Evolutionary conservation across 2,329 filamentous ascomycete species (phyloP), one percentile per base, ranked within the genome.

Genomic region (Xylariales sp.): DNA sequence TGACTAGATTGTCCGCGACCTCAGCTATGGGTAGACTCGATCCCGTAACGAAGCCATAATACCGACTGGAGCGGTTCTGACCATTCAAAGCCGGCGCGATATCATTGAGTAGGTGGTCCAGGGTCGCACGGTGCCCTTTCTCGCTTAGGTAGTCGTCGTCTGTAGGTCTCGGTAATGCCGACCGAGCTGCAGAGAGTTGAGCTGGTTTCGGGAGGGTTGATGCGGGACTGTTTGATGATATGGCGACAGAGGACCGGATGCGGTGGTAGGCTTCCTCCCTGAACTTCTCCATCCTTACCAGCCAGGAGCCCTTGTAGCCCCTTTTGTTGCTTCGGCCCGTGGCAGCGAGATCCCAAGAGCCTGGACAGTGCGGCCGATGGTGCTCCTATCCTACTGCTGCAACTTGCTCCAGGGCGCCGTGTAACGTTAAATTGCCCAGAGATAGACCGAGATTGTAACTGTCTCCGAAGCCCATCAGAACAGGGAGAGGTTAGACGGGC

Each of bases 11-110:
- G 60, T 96, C 91, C 2, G 88, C 90, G 40, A 87, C 77, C 51
- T 84, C 75, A 22, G 89, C 89, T 18, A 88, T 80, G 5, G 88
- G 87, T 0, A 90, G 86, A 6, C 75, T 71, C 11, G 88, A 86
- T 32, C 91, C 91, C 0, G 84, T 95, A 5, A 96, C 85, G 59
- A 96, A 95, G 45, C 88, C 90, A 60, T 88, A 94, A 70, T 94
- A 95, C 41, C 80, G 78, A 9, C 79, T 63, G 31, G 76, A 80
- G 31, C 76, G 72, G 50, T 79, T 82, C 54, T 80, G 76, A 12
- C 71, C 75, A 52, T 83, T 88, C 45, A 93, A 73, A 1, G 74
- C 84, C 2, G 76, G 74, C 29, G 75, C 63, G 43, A 79, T 63
- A 44, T 67, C 60, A 6, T 51, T 22, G 8, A 67, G 51, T 25